Percentiles rank a stretch among this genome's conserved stretches.
phyloP scores from a whole-genome alignment of 257 asterid species.

The Forsythia viridissima region DNA sequence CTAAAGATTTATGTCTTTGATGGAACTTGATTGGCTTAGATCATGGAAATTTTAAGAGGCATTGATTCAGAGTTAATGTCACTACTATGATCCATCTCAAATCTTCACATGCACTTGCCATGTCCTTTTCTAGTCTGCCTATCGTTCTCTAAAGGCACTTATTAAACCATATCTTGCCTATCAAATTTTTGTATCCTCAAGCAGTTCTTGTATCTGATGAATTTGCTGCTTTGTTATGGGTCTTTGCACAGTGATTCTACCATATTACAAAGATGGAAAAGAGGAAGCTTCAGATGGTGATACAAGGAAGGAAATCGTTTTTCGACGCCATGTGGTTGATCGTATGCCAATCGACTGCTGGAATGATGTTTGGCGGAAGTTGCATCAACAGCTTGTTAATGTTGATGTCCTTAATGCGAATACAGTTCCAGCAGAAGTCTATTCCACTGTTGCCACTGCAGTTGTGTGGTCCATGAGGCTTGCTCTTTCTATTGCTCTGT shows the following conservation, averaged over 20 bases:
- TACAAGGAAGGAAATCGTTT: slow-evolving; percentile 54
- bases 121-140: not conserved
- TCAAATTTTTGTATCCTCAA: not conserved
- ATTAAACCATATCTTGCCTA: not conserved
- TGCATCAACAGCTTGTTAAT: slow-evolving; percentile 93
- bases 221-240: slow-evolving; percentile 20
- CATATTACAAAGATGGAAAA: slow-evolving; percentile 72
- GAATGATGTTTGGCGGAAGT: slow-evolving; percentile 96
- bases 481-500: slow-evolving; percentile 75
- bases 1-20: not conserved
- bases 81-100: not conserved
- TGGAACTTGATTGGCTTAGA: not conserved
- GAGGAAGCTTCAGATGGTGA: slow-evolving; percentile 43
- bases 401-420: slow-evolving; percentile 82
- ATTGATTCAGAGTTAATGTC: not conserved
- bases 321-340: slow-evolving; percentile 82
- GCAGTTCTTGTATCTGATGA: not conserved
- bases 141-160: not conserved
- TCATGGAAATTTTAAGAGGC: not conserved
- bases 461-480: slow-evolving; percentile 99
- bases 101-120: not conserved
- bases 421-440: slow-evolving; percentile 70
- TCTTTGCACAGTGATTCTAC: slow-evolving; percentile 72
- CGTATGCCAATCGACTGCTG: slow-evolving; percentile 97
- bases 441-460: slow-evolving; percentile 81